Evolutionary conservation across 805 yeast species (phyloP).

Genomic region (Candida insectalens): DNA sequence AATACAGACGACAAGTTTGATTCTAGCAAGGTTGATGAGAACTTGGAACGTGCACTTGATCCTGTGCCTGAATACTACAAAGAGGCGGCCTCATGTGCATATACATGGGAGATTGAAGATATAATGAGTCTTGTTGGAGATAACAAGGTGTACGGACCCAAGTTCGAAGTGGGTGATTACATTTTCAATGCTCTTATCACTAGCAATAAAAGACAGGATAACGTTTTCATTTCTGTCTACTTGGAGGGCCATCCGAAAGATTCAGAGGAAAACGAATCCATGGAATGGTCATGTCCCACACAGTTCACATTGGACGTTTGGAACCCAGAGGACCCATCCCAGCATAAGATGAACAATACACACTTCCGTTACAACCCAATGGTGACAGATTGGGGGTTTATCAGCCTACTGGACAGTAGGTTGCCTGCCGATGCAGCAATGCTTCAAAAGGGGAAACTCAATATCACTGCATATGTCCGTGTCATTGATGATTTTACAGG

Average conservation of each 20-base stretch:
- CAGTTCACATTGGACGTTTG: conserved; percentile 81
- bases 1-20: conserved; percentile 4
- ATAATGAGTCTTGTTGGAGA: conserved; percentile 20
- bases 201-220: conserved; percentile 58
- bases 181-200: conserved; percentile 67
- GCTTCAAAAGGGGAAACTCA: conserved; percentile 43
- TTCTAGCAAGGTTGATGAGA: conserved; percentile 14
- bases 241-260: conserved; percentile 58
- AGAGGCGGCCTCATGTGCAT: conserved; percentile 18
- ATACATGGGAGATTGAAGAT: conserved; percentile 31
- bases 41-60: conserved; percentile 14
- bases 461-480: conserved; percentile 69
- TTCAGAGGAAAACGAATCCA: conserved; percentile 17
- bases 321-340: conserved; percentile 62
- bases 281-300: conserved; percentile 82
- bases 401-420: conserved; percentile 56
- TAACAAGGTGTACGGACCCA: conserved; percentile 30
- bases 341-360: conserved; percentile 54
- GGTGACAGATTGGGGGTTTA: conserved; percentile 95
- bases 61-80: conserved; percentile 24
- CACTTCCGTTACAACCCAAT: conserved; percentile 66
- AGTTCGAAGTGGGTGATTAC: conserved; percentile 43
- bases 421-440: conserved; percentile 23
- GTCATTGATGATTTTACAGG: conserved; percentile 87
- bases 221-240: conserved; percentile 58